Evolutionary conservation across 768 basidiomycete genomes (phyloP), one percentile per base, ranked within the genome.

Genomic region (Boletus huronensis): DNA sequence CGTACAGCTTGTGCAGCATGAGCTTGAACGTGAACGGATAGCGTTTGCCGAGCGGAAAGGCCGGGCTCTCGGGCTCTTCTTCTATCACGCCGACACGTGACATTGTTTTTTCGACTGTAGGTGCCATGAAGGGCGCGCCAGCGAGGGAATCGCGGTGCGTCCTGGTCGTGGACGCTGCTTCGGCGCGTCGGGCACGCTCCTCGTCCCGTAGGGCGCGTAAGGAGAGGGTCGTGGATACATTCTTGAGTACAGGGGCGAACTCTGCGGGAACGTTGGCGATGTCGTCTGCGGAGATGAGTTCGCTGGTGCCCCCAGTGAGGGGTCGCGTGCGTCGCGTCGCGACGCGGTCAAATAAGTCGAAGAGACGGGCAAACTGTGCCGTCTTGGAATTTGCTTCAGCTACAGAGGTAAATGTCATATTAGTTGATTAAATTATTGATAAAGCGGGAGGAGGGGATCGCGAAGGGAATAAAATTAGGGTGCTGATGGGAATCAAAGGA

Each of bases 1-100:
- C 74, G 67, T 87, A 87, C 11, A 86, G 72, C 64, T 83, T 81
- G 71, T 87, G 82, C 53, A 85, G 66, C 82, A 84, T 86, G 61
- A 82, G 74, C 61, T 79, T 81, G 75, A 86, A 87, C 32, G 81
- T 85, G 70, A 87, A 87, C 17, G 75, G 75, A 60, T 79, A 82
- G 48, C 72, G 69, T 57, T 60, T 55, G 0, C 34, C 59, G 6
- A 78, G 64, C 5, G 79, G 79, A 54, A 83, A 83, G 35, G 72
- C 71, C 2, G 70, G 72, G 1, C 62, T 74, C 43, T 70, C 68
- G 13, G 51, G 38, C 1, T 67, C 66, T 43, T 62, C 62, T 19
- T 65, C 58, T 36, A 29, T n/a, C n/a, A n/a, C 38, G 44, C 41
- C 49, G 39, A 26, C 47, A 11, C 23, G 54, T 54, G 31, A 26